phyloP scores from a whole-genome alignment of 2,329 filamentous ascomycete species.

The Sporothrix luriei region DNA sequence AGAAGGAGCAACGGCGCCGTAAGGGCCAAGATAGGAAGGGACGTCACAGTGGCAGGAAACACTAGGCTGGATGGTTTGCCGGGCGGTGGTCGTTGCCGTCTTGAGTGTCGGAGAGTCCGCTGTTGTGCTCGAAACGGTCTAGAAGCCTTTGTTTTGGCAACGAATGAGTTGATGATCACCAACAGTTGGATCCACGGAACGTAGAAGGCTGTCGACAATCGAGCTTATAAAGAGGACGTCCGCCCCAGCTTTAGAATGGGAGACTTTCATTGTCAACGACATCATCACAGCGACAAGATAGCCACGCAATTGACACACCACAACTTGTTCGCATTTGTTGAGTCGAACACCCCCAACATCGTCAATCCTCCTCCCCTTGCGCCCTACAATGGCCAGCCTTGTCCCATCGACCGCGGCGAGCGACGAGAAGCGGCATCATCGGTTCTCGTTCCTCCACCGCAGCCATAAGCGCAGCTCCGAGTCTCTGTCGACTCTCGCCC shows the following conservation, averaged over 20 bases:
- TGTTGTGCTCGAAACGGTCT: conserved; percentile 14
- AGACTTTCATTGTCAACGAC: neutral
- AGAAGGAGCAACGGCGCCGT: neutral
- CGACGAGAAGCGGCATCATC: conserved; percentile 10
- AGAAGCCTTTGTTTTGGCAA: conserved; percentile 6
- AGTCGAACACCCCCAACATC: neutral
- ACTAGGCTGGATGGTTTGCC: neutral
- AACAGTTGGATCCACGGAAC: no score
- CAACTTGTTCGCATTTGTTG: neutral
- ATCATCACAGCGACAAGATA: neutral
- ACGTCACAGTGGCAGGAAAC: neutral
- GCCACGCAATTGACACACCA: neutral
- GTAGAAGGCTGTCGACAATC: neutral
- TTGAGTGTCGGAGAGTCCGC: neutral
- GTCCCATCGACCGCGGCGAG: neutral
- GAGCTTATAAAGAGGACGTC: conserved; percentile 4
- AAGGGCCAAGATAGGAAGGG: neutral
- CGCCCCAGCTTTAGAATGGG: neutral
- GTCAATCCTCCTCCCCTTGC: neutral
- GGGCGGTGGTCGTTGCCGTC: conserved; percentile 2
- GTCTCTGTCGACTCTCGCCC: neutral
- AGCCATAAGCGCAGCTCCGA: conserved; percentile 12
- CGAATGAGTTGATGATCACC: neutral
- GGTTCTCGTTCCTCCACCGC: conserved; percentile 18
- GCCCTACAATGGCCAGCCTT: conserved; percentile 5